phyloP scores from a whole-genome alignment of 1,284 basidiomycete genomes.

The Abortiporus biennis region DNA sequence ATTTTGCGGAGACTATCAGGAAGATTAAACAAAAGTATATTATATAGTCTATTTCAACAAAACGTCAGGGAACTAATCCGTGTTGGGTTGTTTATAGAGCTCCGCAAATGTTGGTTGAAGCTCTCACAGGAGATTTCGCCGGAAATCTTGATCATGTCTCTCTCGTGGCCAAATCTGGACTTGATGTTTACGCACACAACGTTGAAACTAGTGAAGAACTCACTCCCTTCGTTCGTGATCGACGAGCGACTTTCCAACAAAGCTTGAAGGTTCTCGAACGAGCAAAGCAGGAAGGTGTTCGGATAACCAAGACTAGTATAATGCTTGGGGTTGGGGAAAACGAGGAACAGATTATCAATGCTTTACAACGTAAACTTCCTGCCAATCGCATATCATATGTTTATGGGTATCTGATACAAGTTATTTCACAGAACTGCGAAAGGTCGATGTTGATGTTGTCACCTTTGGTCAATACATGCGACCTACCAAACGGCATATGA shows the following conservation, averaged over 20 bases:
- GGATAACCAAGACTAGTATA: slow-evolving; percentile 96
- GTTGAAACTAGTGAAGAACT: slow-evolving; percentile 92
- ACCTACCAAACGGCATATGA: slow-evolving; percentile 99
- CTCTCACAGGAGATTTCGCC: slow-evolving; percentile 92
- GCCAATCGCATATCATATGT: not conserved
- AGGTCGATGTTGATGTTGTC: slow-evolving; percentile 90
- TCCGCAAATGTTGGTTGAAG: slow-evolving; percentile 94
- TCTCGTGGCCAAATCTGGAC: slow-evolving; percentile 82
- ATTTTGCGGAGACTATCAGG: slow-evolving; percentile 92
- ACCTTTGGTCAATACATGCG: slow-evolving; percentile 99
- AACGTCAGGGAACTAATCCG: not conserved
- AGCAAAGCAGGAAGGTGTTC: slow-evolving; percentile 77
- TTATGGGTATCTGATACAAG: not conserved
- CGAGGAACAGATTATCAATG: slow-evolving; percentile 78
- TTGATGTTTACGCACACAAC: slow-evolving; percentile 99
- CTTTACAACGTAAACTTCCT: slow-evolving; percentile 67
- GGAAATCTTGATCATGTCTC: slow-evolving; percentile 76
- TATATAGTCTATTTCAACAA: slow-evolving; percentile 1
- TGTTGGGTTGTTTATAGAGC: slow-evolving; percentile 45
- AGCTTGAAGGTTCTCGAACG: slow-evolving; percentile 82
- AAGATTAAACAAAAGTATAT: slow-evolving; percentile 93
- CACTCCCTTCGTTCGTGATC: slow-evolving; percentile 93
- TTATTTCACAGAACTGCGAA: slow-evolving; percentile 67
- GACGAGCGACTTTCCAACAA: slow-evolving; percentile 89
- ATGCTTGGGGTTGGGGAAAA: slow-evolving; percentile 98